Evolutionary conservation across 1,284 basidiomycete species (phyloP).

Genomic region (Ganoderma leucocontextum): DNA sequence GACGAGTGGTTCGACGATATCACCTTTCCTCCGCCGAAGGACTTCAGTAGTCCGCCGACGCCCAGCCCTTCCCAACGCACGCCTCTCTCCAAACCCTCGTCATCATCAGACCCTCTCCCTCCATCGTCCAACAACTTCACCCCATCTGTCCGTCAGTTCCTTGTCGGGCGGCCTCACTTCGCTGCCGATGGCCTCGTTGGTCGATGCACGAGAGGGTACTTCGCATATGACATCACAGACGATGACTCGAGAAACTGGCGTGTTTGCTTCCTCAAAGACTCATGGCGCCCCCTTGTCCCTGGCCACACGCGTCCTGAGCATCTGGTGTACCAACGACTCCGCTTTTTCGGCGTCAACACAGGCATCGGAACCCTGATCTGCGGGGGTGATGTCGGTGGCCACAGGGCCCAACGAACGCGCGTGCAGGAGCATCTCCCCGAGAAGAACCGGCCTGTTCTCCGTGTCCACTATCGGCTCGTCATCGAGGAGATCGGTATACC

Average conservation of each 20-base stretch:
- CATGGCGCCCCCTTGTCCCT: slow-evolving; percentile 18
- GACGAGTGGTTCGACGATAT: slow-evolving; percentile 2
- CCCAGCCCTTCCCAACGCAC: background rate
- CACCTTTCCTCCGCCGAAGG: background rate
- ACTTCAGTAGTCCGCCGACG: background rate
- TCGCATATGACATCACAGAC: slow-evolving; percentile 9
- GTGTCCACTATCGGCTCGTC: slow-evolving; percentile 10
- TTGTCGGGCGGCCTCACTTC: slow-evolving; percentile 15
- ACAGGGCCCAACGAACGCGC: slow-evolving; percentile 2
- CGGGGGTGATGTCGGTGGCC: slow-evolving; percentile 23
- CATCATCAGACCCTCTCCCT: background rate
- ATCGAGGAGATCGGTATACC: slow-evolving; percentile 9
- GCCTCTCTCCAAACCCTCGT: background rate
- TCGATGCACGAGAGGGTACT: slow-evolving; percentile 15
- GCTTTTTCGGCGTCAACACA: background rate
- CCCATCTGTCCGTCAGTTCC: background rate
- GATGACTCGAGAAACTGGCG: background rate
- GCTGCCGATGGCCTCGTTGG: slow-evolving; percentile 13
- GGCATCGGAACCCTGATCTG: slow-evolving; percentile 16
- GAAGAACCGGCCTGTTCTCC: background rate
- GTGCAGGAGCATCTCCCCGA: slow-evolving; percentile 8
- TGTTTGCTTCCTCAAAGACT: slow-evolving; percentile 19
- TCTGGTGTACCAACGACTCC: slow-evolving; percentile 13
- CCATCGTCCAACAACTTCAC: background rate
- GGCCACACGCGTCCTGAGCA: slow-evolving; percentile 15